Evolutionary conservation across 176 grass and related monocot genomes (phyloP), one percentile per base, ranked within the genome.

Genomic region (Musa acuminata): DNA sequence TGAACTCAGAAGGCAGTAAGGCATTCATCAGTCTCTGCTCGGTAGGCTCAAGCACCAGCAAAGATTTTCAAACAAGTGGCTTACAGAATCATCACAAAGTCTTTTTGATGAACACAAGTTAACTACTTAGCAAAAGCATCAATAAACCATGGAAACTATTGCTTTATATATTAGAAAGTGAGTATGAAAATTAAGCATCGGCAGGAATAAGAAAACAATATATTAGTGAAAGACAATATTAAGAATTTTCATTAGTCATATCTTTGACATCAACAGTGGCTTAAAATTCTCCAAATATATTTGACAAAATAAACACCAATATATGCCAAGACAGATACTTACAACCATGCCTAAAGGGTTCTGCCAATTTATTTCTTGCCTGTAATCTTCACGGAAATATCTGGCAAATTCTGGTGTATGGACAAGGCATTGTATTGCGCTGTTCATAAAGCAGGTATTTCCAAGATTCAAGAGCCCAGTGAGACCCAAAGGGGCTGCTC

Each of bases 371-470:
- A 99, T 99, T 87, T 99, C 96, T n/a, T 75, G 79, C 77, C 77
- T 86, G 68, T 99, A 99, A 82, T 99, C 96, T 85, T 99, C 91
- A 64, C 91, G 86, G 86, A 99, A 99, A 81, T 95, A 99, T 85
- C 76, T 91, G 53, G 96, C 87, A 64, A 99, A 95, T 66, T 99
- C 91, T 49, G 91, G 96, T 70, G 96, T 99, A 83, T 99, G 96
- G 67, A 99, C 96, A 3, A 99, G 88, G 82, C 96, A 99, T 72
- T 99, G 96, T 77, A 99, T 79, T 17, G 96, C 88, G 81, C 91
- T 99, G 81, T 99, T 99, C 96, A 99, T 99, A 79, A 91, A 99
- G 79, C 96, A 99, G 73, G 96, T 99, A 82, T 99, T 99, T 82
- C 96, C 96, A 78, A 99, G 87, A 77, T 99, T 99, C 66, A 89